Evolutionary conservation across 192 early-diverging fungal genomes (phyloP), one percentile per base, ranked within the genome.

Genomic region (Tieghemiomyces parasiticus): DNA sequence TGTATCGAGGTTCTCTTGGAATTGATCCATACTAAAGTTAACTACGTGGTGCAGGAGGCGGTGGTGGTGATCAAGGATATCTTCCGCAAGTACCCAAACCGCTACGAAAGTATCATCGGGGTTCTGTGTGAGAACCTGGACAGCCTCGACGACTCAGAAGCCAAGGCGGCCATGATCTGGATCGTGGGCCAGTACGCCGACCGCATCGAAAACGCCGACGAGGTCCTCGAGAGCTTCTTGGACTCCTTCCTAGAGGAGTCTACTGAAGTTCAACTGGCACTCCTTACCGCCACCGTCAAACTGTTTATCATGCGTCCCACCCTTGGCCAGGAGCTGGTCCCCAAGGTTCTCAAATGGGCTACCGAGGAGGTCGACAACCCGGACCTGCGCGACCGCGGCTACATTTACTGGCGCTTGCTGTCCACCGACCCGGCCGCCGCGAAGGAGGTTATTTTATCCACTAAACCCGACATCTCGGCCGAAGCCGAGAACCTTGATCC

Each of bases 141-240:
- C 65, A 86, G 82, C 60, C 71, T 99, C 38, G 96, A 99, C 73
- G 92, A 95, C 65, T 87, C 96, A 22, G 96, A 99, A 67, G 94
- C 96, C 31, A 95, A 93, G 67, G 87, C 91, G 2, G 88, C 92
- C n/a, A 88, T 97, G 86, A 91, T 99, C 54, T 99, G 96, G 96
- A 96, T 99, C 58, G 87, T 99, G 67, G 96, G 96, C 1, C 91
- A 99, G 73, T 97, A 99, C 67, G 86, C 94, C 8, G 93, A 95
- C 65, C 74, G 93, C 32, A 99, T 99, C 63, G 94, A 94, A 48
- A 96, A 96, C 71, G 87, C 96, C 4, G 85, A 93, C 71, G 89
- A 87, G 56, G 70, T 97, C 24, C 73, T 99, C 38, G 86, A 81
- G 12, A 79, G 76, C 53, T 99, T 97, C 69, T 64, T 96, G 31